Evolutionary conservation across 179 eudicot genomes (phyloP).

Genomic region (Kewa caespitosa): DNA sequence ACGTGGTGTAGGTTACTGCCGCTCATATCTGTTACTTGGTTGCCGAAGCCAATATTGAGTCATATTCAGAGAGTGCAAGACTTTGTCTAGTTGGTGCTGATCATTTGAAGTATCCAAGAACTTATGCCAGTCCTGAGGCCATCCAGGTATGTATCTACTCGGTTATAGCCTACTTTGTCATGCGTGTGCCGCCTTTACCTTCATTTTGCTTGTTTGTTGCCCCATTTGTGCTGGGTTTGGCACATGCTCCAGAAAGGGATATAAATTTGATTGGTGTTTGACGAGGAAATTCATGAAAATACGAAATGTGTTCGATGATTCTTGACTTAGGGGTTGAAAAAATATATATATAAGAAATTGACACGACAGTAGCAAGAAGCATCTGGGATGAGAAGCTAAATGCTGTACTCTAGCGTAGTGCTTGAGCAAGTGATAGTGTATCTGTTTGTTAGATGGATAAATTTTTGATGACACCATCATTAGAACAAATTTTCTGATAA

Average conservation of each 20-base stretch:
- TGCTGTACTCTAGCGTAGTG: neutral
- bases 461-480: neutral
- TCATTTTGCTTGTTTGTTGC: neutral
- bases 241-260: neutral
- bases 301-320: neutral
- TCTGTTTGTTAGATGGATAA: neutral
- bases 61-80: slow-evolving; percentile 76
- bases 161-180: neutral
- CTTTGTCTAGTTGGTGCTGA: slow-evolving; percentile 87
- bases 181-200: neutral
- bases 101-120: slow-evolving; percentile 78
- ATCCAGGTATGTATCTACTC: slow-evolving; percentile 59
- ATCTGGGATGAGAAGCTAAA: neutral
- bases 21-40: slow-evolving; percentile 90
- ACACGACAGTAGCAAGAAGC: neutral
- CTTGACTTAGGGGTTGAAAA: neutral
- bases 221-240: neutral
- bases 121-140: slow-evolving; percentile 78
- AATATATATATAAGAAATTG: neutral
- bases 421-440: too few species aligned
- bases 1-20: slow-evolving; percentile 52
- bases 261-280: neutral
- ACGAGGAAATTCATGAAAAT: too few species aligned
- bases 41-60: slow-evolving; percentile 76
- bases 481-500: neutral